Evolutionary conservation across 768 basidiomycete genomes (phyloP), one percentile per base, ranked within the genome.

Genomic region (Pulveroboletus sp.): DNA sequence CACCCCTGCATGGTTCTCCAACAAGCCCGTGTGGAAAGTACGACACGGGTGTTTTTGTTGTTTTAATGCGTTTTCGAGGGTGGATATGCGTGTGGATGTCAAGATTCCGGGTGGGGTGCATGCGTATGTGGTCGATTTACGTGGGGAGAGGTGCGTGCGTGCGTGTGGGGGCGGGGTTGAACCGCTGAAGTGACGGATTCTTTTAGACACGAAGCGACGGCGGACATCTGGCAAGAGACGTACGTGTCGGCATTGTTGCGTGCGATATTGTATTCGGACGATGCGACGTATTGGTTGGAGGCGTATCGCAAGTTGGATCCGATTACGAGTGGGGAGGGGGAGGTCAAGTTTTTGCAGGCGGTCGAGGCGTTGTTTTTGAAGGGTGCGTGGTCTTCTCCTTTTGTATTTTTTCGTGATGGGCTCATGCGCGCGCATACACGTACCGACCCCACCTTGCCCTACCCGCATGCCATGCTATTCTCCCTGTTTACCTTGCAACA

Each of bases 91-190:
- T 32, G 94, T 99, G 7, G 97, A 99, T 55, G 97, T 97, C 51
- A 97, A 95, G 69, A 98, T 99, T 42, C 97, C 97, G 0, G 97
- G 97, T 24, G 95, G 97, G 12, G 97, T 99, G 14, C 82, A 85
- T 54, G 90, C 94, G 5, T 97, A 97, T 67, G 87, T 90, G 25
- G 83, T 98, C 17, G 97, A 98, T 67, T 68, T 97, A 45, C 83
- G 97, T 10, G 95, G 97, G 9, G 97, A 98, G 67, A 77, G 91
- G 92, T 94, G 61, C 14, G 47, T 39, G 20, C 23, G 24, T 27
- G n/a, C 29, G 16, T 29, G 27, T 29, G 27, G 25, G 25, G 9
- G 5, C 25, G 25, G 25, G 8, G 27, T 29, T 29, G 27, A 11
- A n/a, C n/a, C n/a, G n/a, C n/a, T n/a, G n/a, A n/a, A n/a, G n/a